Evolutionary conservation across 2,329 filamentous ascomycete genomes (phyloP).

Genomic region (Botryotinia globosa): DNA sequence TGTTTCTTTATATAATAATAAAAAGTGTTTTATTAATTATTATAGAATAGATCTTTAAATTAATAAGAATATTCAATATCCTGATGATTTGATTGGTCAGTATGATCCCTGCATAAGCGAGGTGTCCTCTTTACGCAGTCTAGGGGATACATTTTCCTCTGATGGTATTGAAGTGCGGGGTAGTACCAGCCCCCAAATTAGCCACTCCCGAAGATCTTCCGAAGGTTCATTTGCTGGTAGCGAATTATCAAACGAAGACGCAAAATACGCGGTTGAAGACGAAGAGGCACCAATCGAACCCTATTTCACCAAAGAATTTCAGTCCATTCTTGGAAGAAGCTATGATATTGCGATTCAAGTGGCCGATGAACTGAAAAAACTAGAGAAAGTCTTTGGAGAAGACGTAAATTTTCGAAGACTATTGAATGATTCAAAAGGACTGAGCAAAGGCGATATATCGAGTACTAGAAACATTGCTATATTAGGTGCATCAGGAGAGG

Average conservation of each 20-base stretch:
- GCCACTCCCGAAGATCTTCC: background rate
- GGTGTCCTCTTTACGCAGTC: no score
- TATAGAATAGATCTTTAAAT: no score
- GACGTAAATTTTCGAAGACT: background rate
- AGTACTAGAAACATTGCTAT: background rate
- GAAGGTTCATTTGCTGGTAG: background rate
- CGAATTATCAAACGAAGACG: background rate
- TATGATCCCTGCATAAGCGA: no score
- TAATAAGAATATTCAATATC: no score
- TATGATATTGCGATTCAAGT: background rate
- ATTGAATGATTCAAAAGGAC: background rate
- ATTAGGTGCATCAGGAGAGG: background rate
- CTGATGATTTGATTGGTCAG: no score
- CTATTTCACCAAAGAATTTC: background rate
- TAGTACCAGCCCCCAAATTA: background rate
- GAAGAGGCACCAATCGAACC: background rate
- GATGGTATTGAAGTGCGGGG: background rate
- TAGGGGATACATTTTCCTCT: background rate
- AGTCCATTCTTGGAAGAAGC: background rate
- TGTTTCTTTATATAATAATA: no score
- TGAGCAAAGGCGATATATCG: background rate
- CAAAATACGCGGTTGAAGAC: background rate
- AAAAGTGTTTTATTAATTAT: no score
- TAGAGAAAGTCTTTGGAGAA: background rate
- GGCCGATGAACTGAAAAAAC: background rate